These are phyloP conservation scores for Rosa lucieae DNA, from an alignment of 306 rosid genomes.

Conservation along the genomic window DNA sequence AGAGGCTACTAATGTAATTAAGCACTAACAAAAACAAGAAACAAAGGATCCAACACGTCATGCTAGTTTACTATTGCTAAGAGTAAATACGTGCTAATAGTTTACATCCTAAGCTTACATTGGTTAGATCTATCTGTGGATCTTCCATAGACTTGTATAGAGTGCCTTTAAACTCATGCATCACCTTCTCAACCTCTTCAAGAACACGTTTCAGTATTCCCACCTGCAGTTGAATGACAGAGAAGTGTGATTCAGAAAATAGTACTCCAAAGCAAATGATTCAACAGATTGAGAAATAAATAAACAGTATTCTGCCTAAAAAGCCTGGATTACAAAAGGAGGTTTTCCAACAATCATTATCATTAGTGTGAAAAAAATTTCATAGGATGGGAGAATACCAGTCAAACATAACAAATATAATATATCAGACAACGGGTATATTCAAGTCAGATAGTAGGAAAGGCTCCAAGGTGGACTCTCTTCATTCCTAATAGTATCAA, in stretches of 20 bases:
- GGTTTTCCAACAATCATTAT: not conserved
- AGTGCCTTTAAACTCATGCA: conserved; percentile 89
- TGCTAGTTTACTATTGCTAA: not conserved
- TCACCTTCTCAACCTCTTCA: conserved; percentile 99
- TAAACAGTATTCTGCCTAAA: not conserved
- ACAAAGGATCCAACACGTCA: not conserved
- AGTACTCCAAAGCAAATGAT: not conserved
- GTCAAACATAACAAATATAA: not conserved
- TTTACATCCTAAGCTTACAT: conserved; percentile 51
- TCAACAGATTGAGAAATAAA: not conserved
- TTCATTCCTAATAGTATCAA: not conserved
- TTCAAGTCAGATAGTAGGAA: not conserved
- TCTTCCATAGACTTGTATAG: conserved; percentile 98
- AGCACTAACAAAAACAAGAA: not conserved
- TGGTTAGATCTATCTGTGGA: conserved; percentile 85
- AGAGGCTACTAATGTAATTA: not conserved
- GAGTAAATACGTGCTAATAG: not conserved
- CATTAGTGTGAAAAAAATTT: not conserved
- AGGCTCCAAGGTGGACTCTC: not conserved
- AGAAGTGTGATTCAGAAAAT: conserved; percentile 12
- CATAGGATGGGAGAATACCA: not conserved
- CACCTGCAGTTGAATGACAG: conserved; percentile 57
- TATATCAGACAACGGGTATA: not conserved
- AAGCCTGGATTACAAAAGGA: not conserved
- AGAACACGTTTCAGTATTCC: conserved; percentile 96